Evolutionary conservation across 2,329 filamentous ascomycete genomes (phyloP).

Genomic region (Trichoderma sp.): DNA sequence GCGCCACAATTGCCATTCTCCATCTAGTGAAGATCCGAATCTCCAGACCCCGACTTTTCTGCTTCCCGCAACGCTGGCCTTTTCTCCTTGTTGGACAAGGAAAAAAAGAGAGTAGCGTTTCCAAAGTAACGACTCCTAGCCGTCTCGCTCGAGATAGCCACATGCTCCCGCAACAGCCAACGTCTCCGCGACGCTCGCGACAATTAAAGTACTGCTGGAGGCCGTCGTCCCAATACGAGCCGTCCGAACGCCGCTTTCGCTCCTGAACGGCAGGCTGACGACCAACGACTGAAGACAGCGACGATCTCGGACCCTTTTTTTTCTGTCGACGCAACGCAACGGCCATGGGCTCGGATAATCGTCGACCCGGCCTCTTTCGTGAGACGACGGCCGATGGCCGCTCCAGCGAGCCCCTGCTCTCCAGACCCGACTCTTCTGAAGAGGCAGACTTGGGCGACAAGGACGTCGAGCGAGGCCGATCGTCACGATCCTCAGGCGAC

Average conservation of each 20-base stretch:
- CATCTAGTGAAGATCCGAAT: slow-evolving; percentile 6
- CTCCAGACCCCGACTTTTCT: background rate
- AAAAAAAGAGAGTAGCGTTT: slow-evolving; percentile 12
- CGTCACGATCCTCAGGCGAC: slow-evolving; percentile 23
- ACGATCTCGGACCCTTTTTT: slow-evolving; percentile 8
- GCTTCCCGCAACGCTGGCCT: background rate
- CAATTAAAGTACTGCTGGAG: slow-evolving; percentile 34
- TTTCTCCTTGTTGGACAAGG: background rate
- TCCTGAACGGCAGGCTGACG: slow-evolving; percentile 27
- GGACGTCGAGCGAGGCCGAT: slow-evolving; percentile 19
- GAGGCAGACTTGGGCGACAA: slow-evolving; percentile 31
- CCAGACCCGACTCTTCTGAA: slow-evolving; percentile 37
- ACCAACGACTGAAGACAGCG: slow-evolving; percentile 31
- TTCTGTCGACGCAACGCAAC: background rate
- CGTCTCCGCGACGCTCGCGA: slow-evolving; percentile 26
- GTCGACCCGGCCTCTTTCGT: slow-evolving; percentile 47
- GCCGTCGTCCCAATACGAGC: slow-evolving; percentile 30
- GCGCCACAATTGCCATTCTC: slow-evolving; percentile 6
- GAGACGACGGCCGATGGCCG: slow-evolving; percentile 48
- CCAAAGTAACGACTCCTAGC: slow-evolving; percentile 13
- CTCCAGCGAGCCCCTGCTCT: slow-evolving; percentile 46
- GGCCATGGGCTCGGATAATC: slow-evolving; percentile 47
- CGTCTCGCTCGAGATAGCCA: slow-evolving; percentile 28
- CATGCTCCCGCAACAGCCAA: slow-evolving; percentile 31
- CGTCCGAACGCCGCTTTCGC: slow-evolving; percentile 34